These are phyloP conservation scores for Lachancea lanzarotensis DNA, from an alignment of 805 yeast species.

Conservation along the genomic window DNA sequence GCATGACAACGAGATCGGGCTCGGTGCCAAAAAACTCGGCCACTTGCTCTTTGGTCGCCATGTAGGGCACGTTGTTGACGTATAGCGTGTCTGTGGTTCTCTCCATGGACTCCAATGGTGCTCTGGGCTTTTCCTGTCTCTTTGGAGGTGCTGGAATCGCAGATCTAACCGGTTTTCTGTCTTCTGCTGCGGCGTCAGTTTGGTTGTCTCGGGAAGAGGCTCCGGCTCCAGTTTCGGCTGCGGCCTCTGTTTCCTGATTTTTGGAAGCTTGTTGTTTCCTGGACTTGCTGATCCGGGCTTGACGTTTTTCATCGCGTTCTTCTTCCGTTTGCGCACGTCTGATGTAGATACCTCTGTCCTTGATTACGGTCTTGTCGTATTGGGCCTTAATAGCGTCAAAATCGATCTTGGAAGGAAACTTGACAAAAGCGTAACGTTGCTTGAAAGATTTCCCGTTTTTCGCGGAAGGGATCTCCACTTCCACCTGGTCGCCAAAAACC, in stretches of 20 bases:
- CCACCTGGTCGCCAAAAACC: constrained; percentile 26
- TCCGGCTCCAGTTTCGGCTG: background rate
- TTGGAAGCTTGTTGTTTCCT: background rate
- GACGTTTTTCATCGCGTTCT: constrained; percentile 17
- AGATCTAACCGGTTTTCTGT: constrained; percentile 13
- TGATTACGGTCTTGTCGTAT: constrained; percentile 26
- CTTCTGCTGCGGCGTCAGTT: background rate
- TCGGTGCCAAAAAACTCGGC: constrained; percentile 45
- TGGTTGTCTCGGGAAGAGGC: too few relatives aligned
- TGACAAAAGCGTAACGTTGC: constrained; percentile 31
- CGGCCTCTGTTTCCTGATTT: too few relatives aligned
- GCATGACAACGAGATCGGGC: constrained; percentile 45
- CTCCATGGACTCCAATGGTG: constrained; percentile 35
- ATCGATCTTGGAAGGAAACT: constrained; percentile 28
- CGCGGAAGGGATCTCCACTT: constrained; percentile 27
- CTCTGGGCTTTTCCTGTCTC: constrained; percentile 28
- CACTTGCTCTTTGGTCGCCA: constrained; percentile 49
- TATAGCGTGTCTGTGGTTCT: constrained; percentile 48
- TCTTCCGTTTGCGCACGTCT: constrained; percentile 27
- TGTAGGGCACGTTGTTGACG: constrained; percentile 59
- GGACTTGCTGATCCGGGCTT: constrained; percentile 13
- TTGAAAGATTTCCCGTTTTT: constrained; percentile 22
- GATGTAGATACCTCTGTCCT: constrained; percentile 30
- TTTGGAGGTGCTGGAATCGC: constrained; percentile 23
- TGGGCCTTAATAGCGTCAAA: constrained; percentile 26